phyloP scores from a whole-genome alignment of 1,284 basidiomycete species.

The Pseudozyma flocculosa region DNA sequence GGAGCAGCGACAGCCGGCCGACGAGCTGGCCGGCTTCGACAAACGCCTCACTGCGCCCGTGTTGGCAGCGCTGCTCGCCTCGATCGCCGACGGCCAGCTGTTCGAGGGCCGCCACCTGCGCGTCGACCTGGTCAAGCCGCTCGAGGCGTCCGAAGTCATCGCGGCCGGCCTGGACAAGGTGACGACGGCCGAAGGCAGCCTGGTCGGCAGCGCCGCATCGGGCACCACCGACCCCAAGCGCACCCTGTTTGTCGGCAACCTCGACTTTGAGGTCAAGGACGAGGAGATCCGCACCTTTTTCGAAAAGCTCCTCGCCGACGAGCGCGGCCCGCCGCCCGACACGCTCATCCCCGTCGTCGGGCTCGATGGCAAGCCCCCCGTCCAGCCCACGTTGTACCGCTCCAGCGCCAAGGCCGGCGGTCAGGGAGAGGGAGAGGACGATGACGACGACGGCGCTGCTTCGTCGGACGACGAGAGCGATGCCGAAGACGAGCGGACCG shows the following conservation, averaged over 20 bases:
- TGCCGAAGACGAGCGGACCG: neutral
- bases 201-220: constrained; percentile 22
- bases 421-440: constrained; percentile 7
- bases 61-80: constrained; percentile 68
- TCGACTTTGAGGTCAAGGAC: constrained; percentile 89
- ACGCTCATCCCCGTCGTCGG: constrained; percentile 16
- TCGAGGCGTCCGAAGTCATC: constrained; percentile 43
- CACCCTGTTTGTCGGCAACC: constrained; percentile 85
- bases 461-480: neutral
- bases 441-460: constrained; percentile 4
- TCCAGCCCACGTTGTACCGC: constrained; percentile 3
- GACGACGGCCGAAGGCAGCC: constrained; percentile 31
- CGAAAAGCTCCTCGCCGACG: constrained; percentile 73
- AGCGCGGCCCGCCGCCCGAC: constrained; percentile 66
- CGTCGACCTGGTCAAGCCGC: constrained; percentile 45
- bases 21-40: constrained; percentile 10
- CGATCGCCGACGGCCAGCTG: constrained; percentile 69
- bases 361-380: constrained; percentile 22
- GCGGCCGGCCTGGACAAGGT: constrained; percentile 47
- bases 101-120: constrained; percentile 68
- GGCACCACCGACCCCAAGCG: constrained; percentile 62
- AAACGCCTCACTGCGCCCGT: constrained; percentile 59
- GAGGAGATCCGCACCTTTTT: constrained; percentile 86
- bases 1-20: no score
- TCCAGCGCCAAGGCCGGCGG: neutral